These are phyloP conservation scores for Zygoascus biomembranicola DNA, from an alignment of 805 yeast genomes.

Conservation along the genomic window DNA sequence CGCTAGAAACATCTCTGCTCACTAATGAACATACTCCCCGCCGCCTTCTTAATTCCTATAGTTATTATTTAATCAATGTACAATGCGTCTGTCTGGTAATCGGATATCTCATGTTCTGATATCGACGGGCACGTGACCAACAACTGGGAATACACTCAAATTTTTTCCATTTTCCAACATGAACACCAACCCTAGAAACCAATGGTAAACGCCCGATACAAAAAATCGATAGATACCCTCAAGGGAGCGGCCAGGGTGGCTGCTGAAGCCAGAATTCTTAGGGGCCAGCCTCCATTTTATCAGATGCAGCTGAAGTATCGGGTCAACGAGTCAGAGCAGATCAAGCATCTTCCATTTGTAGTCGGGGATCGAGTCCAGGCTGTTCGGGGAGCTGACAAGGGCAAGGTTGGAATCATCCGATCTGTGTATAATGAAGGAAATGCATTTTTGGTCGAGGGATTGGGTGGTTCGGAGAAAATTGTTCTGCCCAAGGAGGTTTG, in stretches of 20 bases:
- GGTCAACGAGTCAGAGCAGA: constrained; percentile 32
- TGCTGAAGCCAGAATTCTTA: constrained; percentile 9
- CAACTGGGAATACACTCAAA: background rate
- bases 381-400: constrained; percentile 59
- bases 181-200: background rate
- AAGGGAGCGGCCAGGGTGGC: constrained; percentile 14
- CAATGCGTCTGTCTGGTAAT: too few species aligned
- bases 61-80: background rate
- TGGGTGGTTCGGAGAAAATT: constrained; percentile 53
- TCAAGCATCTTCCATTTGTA: constrained; percentile 35
- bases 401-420: constrained; percentile 62
- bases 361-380: constrained; percentile 75
- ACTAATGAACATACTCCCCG: too few species aligned
- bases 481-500: constrained; percentile 68
- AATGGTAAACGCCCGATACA: constrained; percentile 15
- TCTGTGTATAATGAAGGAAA: constrained; percentile 54
- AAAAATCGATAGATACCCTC: constrained; percentile 13
- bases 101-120: too few species aligned
- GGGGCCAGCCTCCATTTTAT: constrained; percentile 18
- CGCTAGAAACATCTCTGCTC: constrained; percentile 12
- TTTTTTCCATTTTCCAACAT: background rate
- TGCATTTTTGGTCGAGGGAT: constrained; percentile 55
- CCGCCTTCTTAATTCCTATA: too few species aligned
- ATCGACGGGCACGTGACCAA: too few species aligned
- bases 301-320: constrained; percentile 15